Evolutionary conservation across 768 basidiomycete species (phyloP), one percentile per base, ranked within the genome.

Genomic region (Porphyrellus cyaneotinctus): DNA sequence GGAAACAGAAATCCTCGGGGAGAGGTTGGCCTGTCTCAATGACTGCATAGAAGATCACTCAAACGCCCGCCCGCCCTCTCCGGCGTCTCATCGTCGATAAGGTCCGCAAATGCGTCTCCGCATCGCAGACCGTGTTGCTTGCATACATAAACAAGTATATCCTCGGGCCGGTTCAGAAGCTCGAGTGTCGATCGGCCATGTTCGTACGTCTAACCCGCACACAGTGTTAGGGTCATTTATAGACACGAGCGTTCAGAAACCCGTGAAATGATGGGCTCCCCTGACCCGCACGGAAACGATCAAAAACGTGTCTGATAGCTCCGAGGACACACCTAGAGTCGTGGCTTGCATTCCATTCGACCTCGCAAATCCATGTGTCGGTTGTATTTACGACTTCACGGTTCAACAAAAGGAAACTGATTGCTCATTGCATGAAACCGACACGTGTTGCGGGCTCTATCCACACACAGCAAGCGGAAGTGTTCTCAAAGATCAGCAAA

Each of bases 131-230:
- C 23, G 5, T 37, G 37, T 12, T 41, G 20, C 31, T 54, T 9
- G 44, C 36, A n/a, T 37, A 45, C 42, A 43, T 44, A 51, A 51
- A 59, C 36, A 38, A 18, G 30, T 31, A 31, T 12, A 32, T 58
- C 52, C 46, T 59, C 23, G 46, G 45, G 41, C 47, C 35, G 26
- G 30, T 49, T 18, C 52, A 49, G 33, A 51, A 51, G 49, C 30
- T 31, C 39, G 33, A 47, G 31, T 24, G 28, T 28, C 32, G 10
- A 15, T 15, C 12, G 38, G 28, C 35, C 31, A 10, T 24, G 31
- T 15, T 33, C 28, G 56, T 57, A 57, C 56, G 53, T 57, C 31
- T 30, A 41, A 2, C 23, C n/a, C 33, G 24, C 46, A 20, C 46
- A 15, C 13, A 45, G 20, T 42, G 17, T 42, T 26, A 17, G 3